Percentiles rank a stretch among this genome's conserved stretches.
phyloP scores from a whole-genome alignment of 2,329 filamentous ascomycete species.

The Plenodomus lindquistii region DNA sequence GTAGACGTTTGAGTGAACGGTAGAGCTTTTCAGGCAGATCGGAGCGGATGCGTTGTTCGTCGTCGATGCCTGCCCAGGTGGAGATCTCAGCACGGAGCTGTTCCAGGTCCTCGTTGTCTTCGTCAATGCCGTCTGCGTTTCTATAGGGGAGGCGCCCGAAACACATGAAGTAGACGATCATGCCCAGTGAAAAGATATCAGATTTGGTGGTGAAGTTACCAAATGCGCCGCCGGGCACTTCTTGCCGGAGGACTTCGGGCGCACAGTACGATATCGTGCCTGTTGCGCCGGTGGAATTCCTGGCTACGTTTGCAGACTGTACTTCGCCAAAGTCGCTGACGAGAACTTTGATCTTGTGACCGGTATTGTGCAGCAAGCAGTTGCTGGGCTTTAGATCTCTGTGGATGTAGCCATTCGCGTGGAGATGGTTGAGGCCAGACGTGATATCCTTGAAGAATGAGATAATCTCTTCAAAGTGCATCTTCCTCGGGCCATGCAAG shows the following conservation, averaged over 20 bases:
- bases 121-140: constrained; percentile 80
- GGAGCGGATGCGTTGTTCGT: constrained; percentile 71
- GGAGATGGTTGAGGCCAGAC: constrained; percentile 85
- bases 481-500: constrained; percentile 56
- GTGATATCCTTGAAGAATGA: constrained; percentile 96
- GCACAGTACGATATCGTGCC: constrained; percentile 98
- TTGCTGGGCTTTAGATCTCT: constrained; percentile 96
- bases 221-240: constrained; percentile 66
- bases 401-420: constrained; percentile 91
- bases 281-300: constrained; percentile 90
- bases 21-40: constrained; percentile 89
- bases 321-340: constrained; percentile 99
- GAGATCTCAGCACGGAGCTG: constrained; percentile 82
- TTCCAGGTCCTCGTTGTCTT: constrained; percentile 91
- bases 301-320: constrained; percentile 76
- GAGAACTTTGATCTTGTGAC: constrained; percentile 73
- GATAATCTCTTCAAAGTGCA: constrained; percentile 90
- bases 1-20: constrained; percentile 75
- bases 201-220: constrained; percentile 97
- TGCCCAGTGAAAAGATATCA: constrained; percentile 96
- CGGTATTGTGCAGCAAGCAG: constrained; percentile 81
- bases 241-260: constrained; percentile 81
- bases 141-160: constrained; percentile 86
- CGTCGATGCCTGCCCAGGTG: constrained; percentile 83
- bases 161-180: constrained; percentile 99